Base-by-base conservation (phyloP, 345 rosid genomes). In the Populus pruinosa region DNA sequence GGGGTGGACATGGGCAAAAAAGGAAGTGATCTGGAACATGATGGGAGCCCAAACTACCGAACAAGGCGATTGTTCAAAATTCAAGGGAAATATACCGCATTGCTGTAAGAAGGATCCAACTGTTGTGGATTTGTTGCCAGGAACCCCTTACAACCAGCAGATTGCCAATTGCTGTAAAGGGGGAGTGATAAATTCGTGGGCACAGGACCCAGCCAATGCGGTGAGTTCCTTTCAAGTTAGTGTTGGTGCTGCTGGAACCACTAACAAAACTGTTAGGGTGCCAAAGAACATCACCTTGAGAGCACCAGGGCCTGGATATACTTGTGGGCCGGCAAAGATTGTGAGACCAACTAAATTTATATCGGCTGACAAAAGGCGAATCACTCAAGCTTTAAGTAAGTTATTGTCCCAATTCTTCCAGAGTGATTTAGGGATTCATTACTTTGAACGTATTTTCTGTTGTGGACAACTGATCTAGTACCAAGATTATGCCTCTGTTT, bases 141-240 rank as follows among this genome's bases (percentile, higher is more conserved):
- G 84, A 36, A 81, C 84, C 38, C 84, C 84, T 25, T 81, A 81
- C 78, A 81, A 81, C 67, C 84, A 81, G 75, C 84, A 81, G 78
- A 81, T 81, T 73, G 84, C 84, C 47, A 81, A 81, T 69, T 81
- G 84, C 84, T 81, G 84, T 67, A 81, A 77, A 73, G 84, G 80
- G 17, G 84, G 84, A 73, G 84, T 81, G 44, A 21, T 77, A 11
- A 81, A 64, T 25, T 73, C 84, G 20, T 81, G 84, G 84, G 78
- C 80, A 55, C 84, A 77, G 71, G 81, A 81, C 47, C 59, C 78
- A 36, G 63, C 80, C 44, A 43, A 33, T 53, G 80, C 84, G 23
- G 71, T 77, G 20, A 61, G 74, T 75, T 81, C 84, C 50, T 81
- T 81, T 56, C 84, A 81, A 73, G 61, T 81, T 49, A 81, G 84